Conservation (phyloP, 2,329 filamentous ascomycete genomes). For the Penicillium polonicum region DNA sequence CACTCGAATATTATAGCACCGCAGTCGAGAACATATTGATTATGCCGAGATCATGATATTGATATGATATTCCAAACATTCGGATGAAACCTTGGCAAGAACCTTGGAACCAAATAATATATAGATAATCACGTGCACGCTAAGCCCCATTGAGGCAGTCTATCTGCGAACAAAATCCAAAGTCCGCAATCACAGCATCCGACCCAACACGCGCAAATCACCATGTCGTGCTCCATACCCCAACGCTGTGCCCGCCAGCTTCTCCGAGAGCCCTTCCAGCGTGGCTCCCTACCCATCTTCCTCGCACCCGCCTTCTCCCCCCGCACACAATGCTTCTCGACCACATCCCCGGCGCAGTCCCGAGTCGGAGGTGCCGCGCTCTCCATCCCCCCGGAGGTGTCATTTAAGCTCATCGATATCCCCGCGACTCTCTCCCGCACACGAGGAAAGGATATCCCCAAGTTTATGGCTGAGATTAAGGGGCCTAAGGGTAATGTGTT, state of each 20-base stretch:
- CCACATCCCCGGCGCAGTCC: slow-evolving; percentile 64
- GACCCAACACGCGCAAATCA: slow-evolving; percentile 26
- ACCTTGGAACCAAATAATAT: background rate
- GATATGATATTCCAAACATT: background rate
- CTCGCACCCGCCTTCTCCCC: slow-evolving; percentile 68
- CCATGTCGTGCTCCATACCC: slow-evolving; percentile 66
- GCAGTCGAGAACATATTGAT: background rate
- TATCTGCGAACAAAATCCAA: slow-evolving; percentile 36
- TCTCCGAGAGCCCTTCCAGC: slow-evolving; percentile 47
- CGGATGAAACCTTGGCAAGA: background rate
- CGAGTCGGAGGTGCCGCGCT: slow-evolving; percentile 84
- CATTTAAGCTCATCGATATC: slow-evolving; percentile 66
- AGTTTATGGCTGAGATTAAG: slow-evolving; percentile 67
- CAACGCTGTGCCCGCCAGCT: slow-evolving; percentile 61
- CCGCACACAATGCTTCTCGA: slow-evolving; percentile 65
- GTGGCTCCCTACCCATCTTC: slow-evolving; percentile 65
- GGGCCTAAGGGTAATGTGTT: slow-evolving; percentile 70
- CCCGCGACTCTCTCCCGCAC: slow-evolving; percentile 58
- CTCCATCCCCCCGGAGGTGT: slow-evolving; percentile 79
- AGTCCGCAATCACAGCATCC: slow-evolving; percentile 22
- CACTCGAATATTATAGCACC: no score
- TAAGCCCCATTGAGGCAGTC: slow-evolving; percentile 19
- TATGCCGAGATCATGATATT: no score
- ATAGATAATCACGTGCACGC: slow-evolving; percentile 19
- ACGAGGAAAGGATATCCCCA: slow-evolving; percentile 61